phyloP scores from a whole-genome alignment of 805 yeast species.

The Saccharomycopsis sp. region DNA sequence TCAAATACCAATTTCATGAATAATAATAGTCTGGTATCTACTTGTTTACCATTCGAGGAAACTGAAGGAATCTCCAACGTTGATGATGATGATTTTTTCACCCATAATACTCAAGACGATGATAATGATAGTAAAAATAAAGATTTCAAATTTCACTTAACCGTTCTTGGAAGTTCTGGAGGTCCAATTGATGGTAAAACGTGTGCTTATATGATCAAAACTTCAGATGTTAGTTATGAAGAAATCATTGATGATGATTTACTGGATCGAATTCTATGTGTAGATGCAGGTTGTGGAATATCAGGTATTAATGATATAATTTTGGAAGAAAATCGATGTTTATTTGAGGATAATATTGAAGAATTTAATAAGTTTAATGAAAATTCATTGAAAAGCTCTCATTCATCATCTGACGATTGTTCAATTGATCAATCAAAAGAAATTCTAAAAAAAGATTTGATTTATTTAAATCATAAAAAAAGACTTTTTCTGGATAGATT shows the following conservation, averaged over 20 bases:
- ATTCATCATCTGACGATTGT: too few species aligned
- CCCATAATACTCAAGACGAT: neutral
- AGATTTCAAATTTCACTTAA: conserved; percentile 37
- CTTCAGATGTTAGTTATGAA: conserved; percentile 33
- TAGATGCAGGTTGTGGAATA: conserved; percentile 78
- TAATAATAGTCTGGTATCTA: too few species aligned
- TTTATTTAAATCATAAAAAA: too few species aligned
- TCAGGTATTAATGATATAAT: conserved; percentile 39
- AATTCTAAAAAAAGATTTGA: too few species aligned
- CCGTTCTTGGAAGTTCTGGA: conserved; percentile 71
- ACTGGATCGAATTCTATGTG: conserved; percentile 35
- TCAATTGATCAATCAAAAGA: neutral
- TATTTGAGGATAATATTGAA: too few species aligned
- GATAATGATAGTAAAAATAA: too few species aligned
- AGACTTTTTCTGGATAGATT: neutral
- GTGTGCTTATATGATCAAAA: conserved; percentile 59
- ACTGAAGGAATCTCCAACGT: neutral
- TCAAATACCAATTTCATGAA: too few species aligned
- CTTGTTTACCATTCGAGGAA: too few species aligned
- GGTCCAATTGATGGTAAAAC: conserved; percentile 72
- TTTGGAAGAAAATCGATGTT: conserved; percentile 12
- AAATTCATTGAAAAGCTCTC: too few species aligned
- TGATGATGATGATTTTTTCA: neutral
- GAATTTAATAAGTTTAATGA: neutral
- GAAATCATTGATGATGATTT: conserved; percentile 23